Base-by-base conservation (phyloP, 768 basidiomycete genomes). In the Tulasnella sp. region DNA sequence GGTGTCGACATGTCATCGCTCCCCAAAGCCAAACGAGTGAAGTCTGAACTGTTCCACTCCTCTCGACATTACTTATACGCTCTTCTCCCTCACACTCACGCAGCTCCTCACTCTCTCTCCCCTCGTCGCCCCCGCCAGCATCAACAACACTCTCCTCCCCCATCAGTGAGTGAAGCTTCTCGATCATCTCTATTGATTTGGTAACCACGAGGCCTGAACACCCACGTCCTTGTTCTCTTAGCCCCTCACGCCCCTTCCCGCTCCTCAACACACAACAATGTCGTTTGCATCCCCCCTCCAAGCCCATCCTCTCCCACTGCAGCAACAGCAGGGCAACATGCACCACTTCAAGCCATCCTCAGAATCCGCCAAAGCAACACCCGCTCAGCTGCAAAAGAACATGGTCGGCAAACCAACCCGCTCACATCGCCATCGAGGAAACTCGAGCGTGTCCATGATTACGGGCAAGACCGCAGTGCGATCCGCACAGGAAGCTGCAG, bases 401-500 rank as follows among this genome's bases (percentile, higher is more conserved):
- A 49, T 49, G 49, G 49, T 49, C 19, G 11, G 34, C 2, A 71
- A 71, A n/a, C 69, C 69, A n/a, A 22, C 9, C 19, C 69, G 69
- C 22, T 39, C 69, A 4, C 69, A 71, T 39, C 69, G 38, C 36
- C 69, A 42, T 37, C 72, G 45, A n/a, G 75, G 75, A 34, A 31
- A 40, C 58, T 67, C 64, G 37, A 76, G 75, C 67, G 67, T 38
- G 17, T 76, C 75, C 6, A 74, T 38, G 17, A 76, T 76, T 8
- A 76, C 67, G 31, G 75, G 75, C 67, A 76, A 76, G 29, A 76
- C 67, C 19, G 38, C 75, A 17, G 67, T 70, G 2, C 42, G 73
- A 74, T 52, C 45, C 1, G 73, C 54, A n/a, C 45, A 58, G 36
- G 34, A 49, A 37, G 73, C 73, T 36, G 49, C 52, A 64, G 58